Conservation (phyloP, 345 rosid species). For the Eucalyptus cloeziana region DNA sequence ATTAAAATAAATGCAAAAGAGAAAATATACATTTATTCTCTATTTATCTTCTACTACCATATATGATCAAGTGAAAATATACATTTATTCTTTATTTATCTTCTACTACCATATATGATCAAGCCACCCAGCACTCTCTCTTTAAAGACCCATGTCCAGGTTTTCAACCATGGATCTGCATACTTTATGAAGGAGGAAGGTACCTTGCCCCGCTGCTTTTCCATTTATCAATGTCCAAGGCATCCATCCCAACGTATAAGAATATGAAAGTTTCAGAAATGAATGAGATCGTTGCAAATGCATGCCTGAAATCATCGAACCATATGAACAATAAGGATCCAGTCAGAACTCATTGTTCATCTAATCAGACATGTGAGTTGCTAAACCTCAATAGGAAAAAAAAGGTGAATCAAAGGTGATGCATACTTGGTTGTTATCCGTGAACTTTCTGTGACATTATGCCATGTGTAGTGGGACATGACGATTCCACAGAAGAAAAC, state of each 20-base stretch:
- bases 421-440: slow-evolving; percentile 58
- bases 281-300: slow-evolving; percentile 63
- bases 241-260: slow-evolving; percentile 66
- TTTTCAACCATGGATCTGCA: background rate
- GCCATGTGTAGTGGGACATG: slow-evolving; percentile 78
- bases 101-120: background rate
- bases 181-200: background rate
- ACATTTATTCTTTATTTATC: background rate
- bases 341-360: background rate
- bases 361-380: background rate
- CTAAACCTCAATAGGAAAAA: background rate
- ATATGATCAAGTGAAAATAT: background rate
- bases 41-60: background rate
- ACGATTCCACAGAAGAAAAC: slow-evolving; percentile 62
- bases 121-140: background rate
- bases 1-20: background rate
- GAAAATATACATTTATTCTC: background rate
- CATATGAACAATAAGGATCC: background rate
- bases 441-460: slow-evolving; percentile 60
- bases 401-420: background rate
- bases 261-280: slow-evolving; percentile 64
- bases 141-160: background rate
- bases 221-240: slow-evolving; percentile 53
- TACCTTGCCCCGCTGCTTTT: slow-evolving; percentile 42
- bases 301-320: slow-evolving; percentile 43